Base-by-base conservation (phyloP, 1,284 basidiomycete genomes). In the Sporisorium exsertum region DNA sequence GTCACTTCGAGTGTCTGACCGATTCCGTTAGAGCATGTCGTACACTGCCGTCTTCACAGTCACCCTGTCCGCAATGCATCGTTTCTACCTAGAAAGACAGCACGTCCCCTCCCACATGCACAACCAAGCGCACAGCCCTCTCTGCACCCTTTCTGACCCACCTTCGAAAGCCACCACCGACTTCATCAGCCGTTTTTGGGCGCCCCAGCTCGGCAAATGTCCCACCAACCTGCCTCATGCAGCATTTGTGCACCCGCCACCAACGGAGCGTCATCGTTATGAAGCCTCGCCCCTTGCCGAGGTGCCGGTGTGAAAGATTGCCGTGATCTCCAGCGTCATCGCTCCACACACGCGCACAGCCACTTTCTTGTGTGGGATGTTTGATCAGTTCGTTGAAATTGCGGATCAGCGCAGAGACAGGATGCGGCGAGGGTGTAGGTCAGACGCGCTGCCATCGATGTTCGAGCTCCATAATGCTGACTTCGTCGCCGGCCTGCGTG, bases 391-490 rank as follows among this genome's bases (percentile, higher is more conserved):
- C 37, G 16, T 40, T 33, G 16, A 42, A 45, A 57, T 47, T 18
- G 45, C n/a, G 15, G 13, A 2, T 22, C 32, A 32, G 5, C 29
- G 37, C 16, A 40, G 40, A 10, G 40, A 40, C 5, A 13, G 35
- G 35, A 13, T 37, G 8, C 15, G 8, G 3, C 13, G 6, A 15
- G 8, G 10, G 35, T 32, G 29, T 10, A 37, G 13, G 4, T 52
- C 15, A 72, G 9, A 60, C 64, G n/a, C 73, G 67, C 33, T 76
- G 56, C 73, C 73, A 76, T 8, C 73, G 61, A 26, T 64, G 42
- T 47, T 79, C 76, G 46, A 84, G 65, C 27, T 84, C 82, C 52
- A 72, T 77, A 29, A 84, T 80, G 56, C 78, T 74, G 3, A 84
- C 82, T 52, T 81, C 77, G 13, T 75, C 63, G 6, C 76, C 78